These are phyloP conservation scores for Plantago major DNA, from an alignment of 257 asterid genomes.

Conservation along the genomic window DNA sequence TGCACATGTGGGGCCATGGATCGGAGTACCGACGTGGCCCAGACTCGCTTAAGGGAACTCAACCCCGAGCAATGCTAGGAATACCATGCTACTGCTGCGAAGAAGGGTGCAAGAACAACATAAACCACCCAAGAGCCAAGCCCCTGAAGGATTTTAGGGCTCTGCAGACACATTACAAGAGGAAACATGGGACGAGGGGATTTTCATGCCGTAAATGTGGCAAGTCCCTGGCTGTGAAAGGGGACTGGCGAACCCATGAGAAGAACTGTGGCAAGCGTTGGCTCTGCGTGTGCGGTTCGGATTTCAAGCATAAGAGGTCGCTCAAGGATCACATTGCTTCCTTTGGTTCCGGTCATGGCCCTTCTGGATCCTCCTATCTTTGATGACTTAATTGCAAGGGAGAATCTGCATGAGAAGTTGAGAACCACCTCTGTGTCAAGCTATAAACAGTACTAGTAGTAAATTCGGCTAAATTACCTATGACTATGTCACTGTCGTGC, in stretches of 20 bases:
- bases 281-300: slow-evolving; percentile 71
- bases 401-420: no score
- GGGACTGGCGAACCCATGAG: slow-evolving; percentile 80
- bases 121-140: slow-evolving; percentile 43
- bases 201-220: slow-evolving; percentile 63
- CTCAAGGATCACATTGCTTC: slow-evolving; percentile 68
- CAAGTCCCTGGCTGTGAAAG: slow-evolving; percentile 64
- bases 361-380: slow-evolving; percentile 33
- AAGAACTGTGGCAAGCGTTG: slow-evolving; percentile 81
- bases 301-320: slow-evolving; percentile 79
- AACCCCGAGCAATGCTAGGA: slow-evolving; percentile 45
- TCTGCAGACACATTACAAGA: slow-evolving; percentile 60
- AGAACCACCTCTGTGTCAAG: no score
- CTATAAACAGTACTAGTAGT: no score
- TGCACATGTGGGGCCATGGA: slow-evolving; percentile 90
- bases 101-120: slow-evolving; percentile 68
- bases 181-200: slow-evolving; percentile 53
- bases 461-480: no score
- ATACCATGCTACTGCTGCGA: slow-evolving; percentile 68
- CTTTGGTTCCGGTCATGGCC: slow-evolving; percentile 55
- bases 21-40: slow-evolving; percentile 62
- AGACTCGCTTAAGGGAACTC: slow-evolving; percentile 55
- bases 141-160: slow-evolving; percentile 67
- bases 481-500: no score
- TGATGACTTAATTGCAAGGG: slow-evolving; percentile 1